A percentile compares a stretch with the other conserved stretches of the same genome.
These are phyloP conservation scores for Wickerhamomyces sp. DNA, from an alignment of 1,139 yeast genomes.

Conservation along the genomic window DNA sequence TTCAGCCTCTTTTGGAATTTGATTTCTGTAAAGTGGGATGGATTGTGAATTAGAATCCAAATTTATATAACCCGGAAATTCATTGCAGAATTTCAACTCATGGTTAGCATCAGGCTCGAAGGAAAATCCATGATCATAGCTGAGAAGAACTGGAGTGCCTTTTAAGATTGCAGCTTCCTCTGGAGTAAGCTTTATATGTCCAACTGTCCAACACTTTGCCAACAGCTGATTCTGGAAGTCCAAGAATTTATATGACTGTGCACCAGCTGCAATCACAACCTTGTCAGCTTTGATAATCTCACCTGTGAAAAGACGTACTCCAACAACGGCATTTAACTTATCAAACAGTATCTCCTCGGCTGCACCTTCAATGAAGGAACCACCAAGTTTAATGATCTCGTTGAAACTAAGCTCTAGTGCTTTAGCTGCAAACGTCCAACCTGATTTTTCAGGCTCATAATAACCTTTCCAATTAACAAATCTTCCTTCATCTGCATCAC, in stretches of 20 bases:
- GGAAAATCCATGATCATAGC: constrained; percentile 39
- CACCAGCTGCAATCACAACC: constrained; percentile 34
- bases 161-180: constrained; percentile 30
- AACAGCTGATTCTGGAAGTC: constrained; percentile 32
- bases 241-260: constrained; percentile 29
- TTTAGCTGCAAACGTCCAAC: constrained; percentile 31
- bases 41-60: constrained; percentile 14
- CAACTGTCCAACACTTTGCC: constrained; percentile 37
- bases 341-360: constrained; percentile 18
- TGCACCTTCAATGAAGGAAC: constrained; percentile 28
- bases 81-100: constrained; percentile 32
- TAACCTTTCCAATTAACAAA: constrained; percentile 15
- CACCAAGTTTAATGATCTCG: constrained; percentile 31
- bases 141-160: constrained; percentile 36
- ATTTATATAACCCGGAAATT: constrained; percentile 33
- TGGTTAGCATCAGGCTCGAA: constrained; percentile 38
- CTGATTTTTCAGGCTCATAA: constrained; percentile 23
- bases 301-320: constrained; percentile 20
- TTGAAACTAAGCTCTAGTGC: constrained; percentile 25
- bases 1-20: constrained; percentile 30
- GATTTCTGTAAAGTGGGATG: constrained; percentile 21
- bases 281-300: constrained; percentile 22
- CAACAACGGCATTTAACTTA: constrained; percentile 1
- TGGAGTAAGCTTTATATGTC: constrained; percentile 33
- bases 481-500: constrained; percentile 4